Base-by-base conservation (phyloP, 2,329 filamentous ascomycete genomes). In the Ambrosiella beaveri region DNA sequence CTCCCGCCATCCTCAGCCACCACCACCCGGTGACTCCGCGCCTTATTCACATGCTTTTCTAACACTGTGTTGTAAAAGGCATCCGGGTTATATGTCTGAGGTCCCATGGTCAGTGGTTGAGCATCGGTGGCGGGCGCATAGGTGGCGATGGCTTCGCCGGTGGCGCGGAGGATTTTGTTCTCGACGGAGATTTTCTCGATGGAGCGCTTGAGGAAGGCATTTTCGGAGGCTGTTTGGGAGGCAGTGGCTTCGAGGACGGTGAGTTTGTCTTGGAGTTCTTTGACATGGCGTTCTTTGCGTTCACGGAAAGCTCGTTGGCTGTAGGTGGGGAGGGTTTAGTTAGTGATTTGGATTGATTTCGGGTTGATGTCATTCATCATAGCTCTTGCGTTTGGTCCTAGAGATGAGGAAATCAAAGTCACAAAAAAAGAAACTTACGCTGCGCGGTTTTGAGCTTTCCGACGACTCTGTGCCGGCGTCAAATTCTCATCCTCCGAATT, bases 241-340 rank as follows among this genome's bases (percentile, higher is more conserved):
- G 87, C 85, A 54, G 83, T 81, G 61, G 82, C 81, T 67, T 95
- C 85, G 38, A 96, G 80, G 54, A 75, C 77, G 54, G 80, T 84
- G 36, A 97, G 81, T 68, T 95, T 93, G 59, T 82, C 80, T 71
- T 76, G 90, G 27, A 97, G 82, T 61, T 97, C 89, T 68, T 90
- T 90, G 62, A 97, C 89, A 66, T 95, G 90, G 59, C 84, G 85
- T 69, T 97, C 91, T 70, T 97, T 97, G 64, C 91, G 85, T 71
- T 97, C 91, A 61, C 91, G 88, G 70, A 97, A 97, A 38, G 93
- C 91, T 65, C 91, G 85, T 76, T 97, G 93, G 53, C 91, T 96
- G 62, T 36, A 40, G 15, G 9, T 51, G 3, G n/a, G 36, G 38
- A 52, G 17, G 40, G 27, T 38, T 35, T 60, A n/a, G 35, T 51